Base-by-base conservation (phyloP, 192 early-diverging fungal genomes). In the Gorgonomyces haynaldii region DNA sequence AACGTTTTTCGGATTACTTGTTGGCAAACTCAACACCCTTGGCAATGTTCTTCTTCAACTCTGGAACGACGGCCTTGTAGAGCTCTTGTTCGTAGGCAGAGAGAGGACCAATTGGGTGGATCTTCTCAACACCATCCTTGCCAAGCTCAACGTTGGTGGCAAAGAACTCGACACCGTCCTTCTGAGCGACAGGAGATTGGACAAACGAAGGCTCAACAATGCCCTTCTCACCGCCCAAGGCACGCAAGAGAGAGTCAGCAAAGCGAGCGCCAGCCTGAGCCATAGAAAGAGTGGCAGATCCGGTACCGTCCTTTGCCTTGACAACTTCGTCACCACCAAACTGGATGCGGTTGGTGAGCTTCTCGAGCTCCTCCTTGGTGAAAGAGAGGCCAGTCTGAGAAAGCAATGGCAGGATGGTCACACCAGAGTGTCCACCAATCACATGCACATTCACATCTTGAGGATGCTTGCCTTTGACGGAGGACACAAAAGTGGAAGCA, bases 261-360 rank as follows among this genome's bases (percentile, higher is more conserved):
- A 97, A 97, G 37, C 87, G 75, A 25, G 85, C 81, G 42, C 81
- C 85, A 47, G 85, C 82, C 45, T 77, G 82, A 27, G 86, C 85
- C 88, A 89, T 88, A 32, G 85, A 87, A 45, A 90, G 76, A 17
- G 85, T 90, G 43, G 88, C 86, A 23, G 81, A 84, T 13, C 67
- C 88, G 30, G 84, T 80, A 42, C 91, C 94, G 72, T 90, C 83
- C 82, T 96, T 96, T 59, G 93, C 93, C 81, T 92, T 86, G 60
- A 96, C 89, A 25, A 96, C 93, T 68, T 96, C 93, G 60, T 96
- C 93, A 58, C 93, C 93, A 58, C 88, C 93, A 62, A 82, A 94
- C 74, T 96, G 93, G 64, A 96, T 96, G 60, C 90, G 89, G 58
- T 91, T 57, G 45, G 93, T 96, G 50, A 96, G 74, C 24, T 70